Evolutionary conservation across 305 asterid genomes (phyloP).

Genomic region (Fraxinus velutina): DNA sequence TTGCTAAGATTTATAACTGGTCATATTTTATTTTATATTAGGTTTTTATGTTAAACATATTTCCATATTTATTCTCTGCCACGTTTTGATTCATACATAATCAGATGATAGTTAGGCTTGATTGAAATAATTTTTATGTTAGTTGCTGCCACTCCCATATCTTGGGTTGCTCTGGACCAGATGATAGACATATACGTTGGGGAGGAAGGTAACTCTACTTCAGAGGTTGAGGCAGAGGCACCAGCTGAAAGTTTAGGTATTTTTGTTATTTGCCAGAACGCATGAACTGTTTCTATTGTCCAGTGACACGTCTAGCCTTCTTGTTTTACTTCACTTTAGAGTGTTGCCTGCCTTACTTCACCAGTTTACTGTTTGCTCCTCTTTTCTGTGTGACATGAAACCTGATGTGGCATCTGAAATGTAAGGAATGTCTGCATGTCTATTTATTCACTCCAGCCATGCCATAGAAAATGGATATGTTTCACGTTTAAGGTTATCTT

Average conservation of each 20-base stretch:
- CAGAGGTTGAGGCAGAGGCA: neutral
- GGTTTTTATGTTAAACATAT: neutral
- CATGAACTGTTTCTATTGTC: neutral
- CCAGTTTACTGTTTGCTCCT: neutral
- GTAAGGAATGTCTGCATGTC: neutral
- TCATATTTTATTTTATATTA: neutral
- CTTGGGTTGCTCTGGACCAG: conserved; percentile 50
- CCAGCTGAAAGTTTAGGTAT: neutral
- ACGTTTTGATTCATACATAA: neutral
- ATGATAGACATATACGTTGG: conserved; percentile 46
- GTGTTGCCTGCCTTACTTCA: neutral
- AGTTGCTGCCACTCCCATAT: conserved; percentile 44
- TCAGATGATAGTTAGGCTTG: neutral
- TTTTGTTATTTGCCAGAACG: neutral
- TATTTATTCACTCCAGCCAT: neutral
- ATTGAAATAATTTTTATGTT: conserved; percentile 15
- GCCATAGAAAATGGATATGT: neutral
- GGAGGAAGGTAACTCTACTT: neutral
- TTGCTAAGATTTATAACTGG: neutral
- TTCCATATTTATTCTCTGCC: neutral
- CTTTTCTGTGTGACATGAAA: neutral
- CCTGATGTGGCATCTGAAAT: neutral
- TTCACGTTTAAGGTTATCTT: neutral
- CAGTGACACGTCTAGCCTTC: neutral
- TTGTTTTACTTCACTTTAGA: neutral